Evolutionary conservation across 2,329 filamentous ascomycete genomes (phyloP).

Genomic region (Thielaviopsis populi): DNA sequence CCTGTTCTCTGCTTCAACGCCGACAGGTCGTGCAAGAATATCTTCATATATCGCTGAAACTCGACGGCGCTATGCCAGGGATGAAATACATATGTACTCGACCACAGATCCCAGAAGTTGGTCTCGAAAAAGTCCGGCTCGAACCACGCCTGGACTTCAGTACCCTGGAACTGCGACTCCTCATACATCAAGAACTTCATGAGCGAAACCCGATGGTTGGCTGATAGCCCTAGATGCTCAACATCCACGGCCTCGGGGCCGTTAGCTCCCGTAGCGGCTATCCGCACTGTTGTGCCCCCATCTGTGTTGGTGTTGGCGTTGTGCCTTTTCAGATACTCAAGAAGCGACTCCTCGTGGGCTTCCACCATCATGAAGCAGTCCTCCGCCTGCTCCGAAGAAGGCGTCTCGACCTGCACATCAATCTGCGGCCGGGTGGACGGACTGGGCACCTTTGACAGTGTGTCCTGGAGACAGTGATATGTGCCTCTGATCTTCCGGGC

Average conservation of each 20-base stretch:
- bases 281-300: conserved; percentile 9
- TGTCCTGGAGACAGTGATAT: conserved; percentile 23
- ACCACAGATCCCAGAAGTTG: conserved; percentile 27
- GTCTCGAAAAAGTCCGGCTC: conserved; percentile 23
- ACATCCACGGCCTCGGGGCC: conserved; percentile 13
- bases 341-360: conserved; percentile 4
- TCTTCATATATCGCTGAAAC: conserved; percentile 25
- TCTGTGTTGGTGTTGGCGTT: background rate
- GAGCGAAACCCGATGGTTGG: conserved; percentile 18
- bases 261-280: background rate
- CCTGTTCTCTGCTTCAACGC: conserved; percentile 23
- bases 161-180: conserved; percentile 22
- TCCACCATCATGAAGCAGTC: background rate
- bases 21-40: conserved; percentile 24
- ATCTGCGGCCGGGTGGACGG: conserved; percentile 1
- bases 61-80: conserved; percentile 26
- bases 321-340: conserved; percentile 14
- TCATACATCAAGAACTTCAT: conserved; percentile 23
- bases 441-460: conserved; percentile 15
- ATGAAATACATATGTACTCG: conserved; percentile 25
- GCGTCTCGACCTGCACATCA: background rate
- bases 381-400: background rate
- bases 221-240: conserved; percentile 12
- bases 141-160: conserved; percentile 20
- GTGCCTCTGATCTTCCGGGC: conserved; percentile 25